Evolutionary conservation across 1,139 yeast genomes (phyloP), one percentile per base, ranked within the genome.

Genomic region (Lodderomyces margitis): DNA sequence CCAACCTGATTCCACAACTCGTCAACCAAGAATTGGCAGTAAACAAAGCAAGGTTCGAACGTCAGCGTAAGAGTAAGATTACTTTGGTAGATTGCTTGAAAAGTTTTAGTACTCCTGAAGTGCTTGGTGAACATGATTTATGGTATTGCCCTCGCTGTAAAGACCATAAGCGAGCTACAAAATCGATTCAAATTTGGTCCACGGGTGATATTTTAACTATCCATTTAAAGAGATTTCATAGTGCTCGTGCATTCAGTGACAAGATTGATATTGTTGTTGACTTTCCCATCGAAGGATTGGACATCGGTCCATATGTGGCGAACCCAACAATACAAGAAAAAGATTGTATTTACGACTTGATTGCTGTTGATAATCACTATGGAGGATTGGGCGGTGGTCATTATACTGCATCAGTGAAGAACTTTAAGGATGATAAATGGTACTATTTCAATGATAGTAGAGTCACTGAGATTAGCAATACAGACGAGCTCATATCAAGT

Each of bases 331-430:
- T 62, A 15, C 62, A 62, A 10, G 66, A 65, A 5, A 64, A 64
- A 7, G 42, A 47, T 30, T 40, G 43, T 17, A 60, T 87, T 0
- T 92, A 92, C 60, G 98, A 92, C 58, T 69, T 92, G 52, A 75
- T 87, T 55, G 98, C 95, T 0, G 97, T 92, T 20, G 98, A 91
- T 59, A 91, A 91, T 59, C 98, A 92, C 59, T 91, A 75, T 58
- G 98, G 98, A 42, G 97, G 98, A 0, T 70, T 92, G 24, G 98
- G 98, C 1, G 98, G 98, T 6, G 98, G 98, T 3, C 98, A 92
- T 64, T 92, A 92, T 59, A 92, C 98, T 1, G 88, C 98, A 0
- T 83, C 81, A 53, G 97, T 79, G 1, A 84, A 83, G 59, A 91
- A 91, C 56, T 83, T 81, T 61, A 70, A 80, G 38, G 95, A 87